These are phyloP conservation scores for Hypomyces rosellus DNA, from an alignment of 2,329 filamentous ascomycete genomes.

Conservation along the genomic window DNA sequence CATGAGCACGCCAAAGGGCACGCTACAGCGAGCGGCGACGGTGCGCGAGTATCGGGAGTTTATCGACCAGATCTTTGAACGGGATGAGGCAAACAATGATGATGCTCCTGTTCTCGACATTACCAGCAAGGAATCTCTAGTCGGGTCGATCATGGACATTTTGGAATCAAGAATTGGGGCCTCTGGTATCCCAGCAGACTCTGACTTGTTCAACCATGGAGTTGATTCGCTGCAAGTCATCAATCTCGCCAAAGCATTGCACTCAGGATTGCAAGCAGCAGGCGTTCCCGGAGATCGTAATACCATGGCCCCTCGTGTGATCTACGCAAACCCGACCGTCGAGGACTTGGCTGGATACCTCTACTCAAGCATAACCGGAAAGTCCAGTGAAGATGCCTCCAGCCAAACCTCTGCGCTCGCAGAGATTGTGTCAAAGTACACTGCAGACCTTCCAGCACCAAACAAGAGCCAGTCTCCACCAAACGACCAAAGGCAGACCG, in stretches of 20 bases:
- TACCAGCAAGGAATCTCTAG: constrained; percentile 16
- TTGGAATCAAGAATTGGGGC: constrained; percentile 13
- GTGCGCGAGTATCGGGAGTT: constrained; percentile 36
- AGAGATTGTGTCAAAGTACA: constrained; percentile 23
- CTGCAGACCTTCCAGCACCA: constrained; percentile 17
- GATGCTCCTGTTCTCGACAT: constrained; percentile 15
- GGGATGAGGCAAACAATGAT: constrained; percentile 16
- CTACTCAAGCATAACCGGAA: constrained; percentile 9
- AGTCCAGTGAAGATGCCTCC: not conserved
- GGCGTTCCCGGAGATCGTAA: constrained; percentile 12
- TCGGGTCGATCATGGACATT: constrained; percentile 18
- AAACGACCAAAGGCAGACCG: constrained; percentile 38
- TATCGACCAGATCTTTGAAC: constrained; percentile 36
- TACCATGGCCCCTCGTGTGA: constrained; percentile 17
- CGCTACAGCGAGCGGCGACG: constrained; percentile 34
- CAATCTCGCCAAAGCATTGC: constrained; percentile 14
- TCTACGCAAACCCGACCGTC: constrained; percentile 26
- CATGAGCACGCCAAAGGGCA: constrained; percentile 38
- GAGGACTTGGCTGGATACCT: constrained; percentile 17
- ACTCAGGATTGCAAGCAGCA: constrained; percentile 14
- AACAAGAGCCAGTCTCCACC: constrained; percentile 18
- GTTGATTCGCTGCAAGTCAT: constrained; percentile 36
- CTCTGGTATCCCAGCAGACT: constrained; percentile 16
- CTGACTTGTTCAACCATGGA: constrained; percentile 33
- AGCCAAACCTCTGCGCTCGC: constrained; percentile 9